phyloP scores from a whole-genome alignment of 257 asterid genomes.

The Capsicum baccatum region DNA sequence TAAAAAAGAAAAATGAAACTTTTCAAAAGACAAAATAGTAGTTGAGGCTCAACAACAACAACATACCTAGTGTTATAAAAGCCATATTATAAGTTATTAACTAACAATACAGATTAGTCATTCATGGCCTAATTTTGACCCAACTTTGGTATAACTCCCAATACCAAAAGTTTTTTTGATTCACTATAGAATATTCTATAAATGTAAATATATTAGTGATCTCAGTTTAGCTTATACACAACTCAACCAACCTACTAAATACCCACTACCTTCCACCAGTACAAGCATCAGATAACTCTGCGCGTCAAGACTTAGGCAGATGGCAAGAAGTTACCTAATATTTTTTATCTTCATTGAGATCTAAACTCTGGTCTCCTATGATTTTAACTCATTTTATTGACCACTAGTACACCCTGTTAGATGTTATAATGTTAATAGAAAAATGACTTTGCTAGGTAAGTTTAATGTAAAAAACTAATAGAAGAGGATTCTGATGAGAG shows the following conservation, averaged over 20 bases:
- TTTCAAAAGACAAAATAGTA: neutral
- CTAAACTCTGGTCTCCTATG: neutral
- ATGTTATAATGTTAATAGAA: neutral
- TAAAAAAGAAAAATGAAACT: neutral
- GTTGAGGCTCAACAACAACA: neutral
- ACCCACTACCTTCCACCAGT: too few species aligned
- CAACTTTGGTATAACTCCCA: constrained; percentile 17
- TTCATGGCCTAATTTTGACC: constrained; percentile 37
- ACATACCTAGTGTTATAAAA: neutral
- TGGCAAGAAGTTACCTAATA: neutral
- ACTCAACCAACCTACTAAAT: neutral
- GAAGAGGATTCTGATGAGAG: constrained; percentile 28
- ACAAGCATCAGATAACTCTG: neutral
- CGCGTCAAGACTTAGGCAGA: neutral
- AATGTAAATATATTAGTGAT: neutral
- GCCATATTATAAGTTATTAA: neutral
- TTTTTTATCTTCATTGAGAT: too few species aligned
- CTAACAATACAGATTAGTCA: constrained; percentile 23
- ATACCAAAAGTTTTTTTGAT: constrained; percentile 18
- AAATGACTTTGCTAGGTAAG: neutral
- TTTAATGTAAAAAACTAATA: neutral
- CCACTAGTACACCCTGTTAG: neutral
- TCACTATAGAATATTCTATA: neutral
- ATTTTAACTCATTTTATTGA: neutral
- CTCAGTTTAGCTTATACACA: neutral